phyloP scores from a whole-genome alignment of 495 filamentous ascomycete species.

The Xanthoparmelia taractica region DNA sequence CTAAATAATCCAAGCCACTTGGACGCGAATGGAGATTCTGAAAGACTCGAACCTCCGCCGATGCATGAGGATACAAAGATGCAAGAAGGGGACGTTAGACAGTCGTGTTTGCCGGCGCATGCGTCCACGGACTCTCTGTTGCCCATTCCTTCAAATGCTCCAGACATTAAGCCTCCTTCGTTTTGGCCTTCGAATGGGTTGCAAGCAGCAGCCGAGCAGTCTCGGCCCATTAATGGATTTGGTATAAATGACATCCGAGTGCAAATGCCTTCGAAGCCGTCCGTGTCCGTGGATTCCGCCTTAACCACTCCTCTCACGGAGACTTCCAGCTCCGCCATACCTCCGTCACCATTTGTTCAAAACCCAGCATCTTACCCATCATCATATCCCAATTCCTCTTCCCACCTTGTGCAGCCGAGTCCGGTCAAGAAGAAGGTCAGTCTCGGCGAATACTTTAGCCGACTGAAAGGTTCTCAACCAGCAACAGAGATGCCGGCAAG shows the following conservation, averaged over 20 bases:
- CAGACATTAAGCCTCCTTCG: slow-evolving; percentile 26
- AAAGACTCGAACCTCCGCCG: slow-evolving; percentile 1
- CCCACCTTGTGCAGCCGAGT: slow-evolving; percentile 43
- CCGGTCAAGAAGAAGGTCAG: slow-evolving; percentile 59
- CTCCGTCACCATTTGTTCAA: slow-evolving; percentile 31
- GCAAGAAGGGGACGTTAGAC: slow-evolving; percentile 25
- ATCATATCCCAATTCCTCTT: slow-evolving; percentile 28
- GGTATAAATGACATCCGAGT: slow-evolving; percentile 33
- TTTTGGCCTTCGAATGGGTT: slow-evolving; percentile 16
- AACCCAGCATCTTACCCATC: slow-evolving; percentile 22
- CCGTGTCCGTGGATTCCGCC: slow-evolving; percentile 18
- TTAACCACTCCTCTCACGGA: slow-evolving; percentile 32
- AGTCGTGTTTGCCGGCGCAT: neutral
- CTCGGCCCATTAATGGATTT: slow-evolving; percentile 30
- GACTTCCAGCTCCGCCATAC: slow-evolving; percentile 31
- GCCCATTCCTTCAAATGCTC: slow-evolving; percentile 1
- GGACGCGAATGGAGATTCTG: neutral
- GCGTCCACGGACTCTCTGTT: slow-evolving; percentile 4
- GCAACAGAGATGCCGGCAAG: slow-evolving; percentile 18
- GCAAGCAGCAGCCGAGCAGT: slow-evolving; percentile 33
- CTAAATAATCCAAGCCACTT: neutral
- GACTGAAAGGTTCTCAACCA: slow-evolving; percentile 31
- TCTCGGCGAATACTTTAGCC: slow-evolving; percentile 57
- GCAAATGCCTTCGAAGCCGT: slow-evolving; percentile 35
- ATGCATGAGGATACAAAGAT: slow-evolving; percentile 33